Evolutionary conservation across 2,329 filamentous ascomycete species (phyloP), one percentile per base, ranked within the genome.

Genomic region (Alternaria burnsii): DNA sequence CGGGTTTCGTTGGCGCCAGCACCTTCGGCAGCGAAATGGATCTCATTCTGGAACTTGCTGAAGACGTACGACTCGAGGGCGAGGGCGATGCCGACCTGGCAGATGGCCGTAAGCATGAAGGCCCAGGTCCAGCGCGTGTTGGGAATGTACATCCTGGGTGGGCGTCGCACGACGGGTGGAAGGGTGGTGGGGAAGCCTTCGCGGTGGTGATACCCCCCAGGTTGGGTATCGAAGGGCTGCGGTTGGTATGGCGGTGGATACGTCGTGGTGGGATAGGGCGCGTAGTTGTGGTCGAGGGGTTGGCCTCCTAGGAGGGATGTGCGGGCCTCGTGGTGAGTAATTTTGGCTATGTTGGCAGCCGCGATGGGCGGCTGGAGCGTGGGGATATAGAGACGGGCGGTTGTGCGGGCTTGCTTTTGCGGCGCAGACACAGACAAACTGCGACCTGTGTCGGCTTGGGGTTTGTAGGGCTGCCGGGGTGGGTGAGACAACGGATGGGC

Each of bases 41-140:
- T 77, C 63, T 83, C 88, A 43, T 80, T 81, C 78, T 97, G 92
- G 80, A 97, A 98, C 71, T 88, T 88, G 66, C 86, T 93, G 75
- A 98, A 99, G 48, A 84, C 92, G 76, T 86, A 97, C 92, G 91
- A 87, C 84, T 99, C 94, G 67, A 97, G 90, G 24, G 86, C 89
- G 68, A 98, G 85, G 65, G 92, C 91, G 55, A 96, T 86, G 62
- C 91, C 80, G 64, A 93, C 91, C 83, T 99, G 95, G 58, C 91
- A 65, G 46, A 90, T 79, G 36, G 92, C 89, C 36, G 91, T 85
- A 65, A 88, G 78, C 80, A 96, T 88, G 77, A 98, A 98, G 63
- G 88, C 83, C 84, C 93, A 94, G 16, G 94, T 93, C 94, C 95
- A 99, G 74, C 86, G 87, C 58, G 91, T 91, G 76, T 89, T 91